Base-by-base conservation (phyloP, 225 moss, liverwort and hornwort species). In the Marchantia polymorpha region DNA sequence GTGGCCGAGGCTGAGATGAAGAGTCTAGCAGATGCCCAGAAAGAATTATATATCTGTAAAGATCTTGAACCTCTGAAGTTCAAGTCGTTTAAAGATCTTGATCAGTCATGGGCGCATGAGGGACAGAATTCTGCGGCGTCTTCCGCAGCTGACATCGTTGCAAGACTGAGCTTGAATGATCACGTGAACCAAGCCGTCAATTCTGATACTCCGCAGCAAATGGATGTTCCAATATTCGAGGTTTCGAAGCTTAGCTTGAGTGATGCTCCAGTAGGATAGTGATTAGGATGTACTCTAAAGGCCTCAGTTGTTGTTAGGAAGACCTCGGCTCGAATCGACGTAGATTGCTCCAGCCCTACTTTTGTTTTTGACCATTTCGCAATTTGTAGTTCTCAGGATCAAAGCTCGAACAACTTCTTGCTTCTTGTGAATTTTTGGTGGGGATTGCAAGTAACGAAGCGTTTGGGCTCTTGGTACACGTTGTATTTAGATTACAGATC, bases 161-260 rank as follows among this genome's bases (percentile, higher is more conserved):
- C 76, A 61, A 63, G 76, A 23, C 76, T 76, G 15, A 76, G 76
- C 51, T 48, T 76, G 76, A 63, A 30, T 48, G 76, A 76, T 12
- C 8, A 50, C 15, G 61, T 76, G 19, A 76, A 46, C 53, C 52
- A 52, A 53, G 17, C 23, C 54, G 52, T 52, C 7, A 6, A n/a
- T 13, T 48, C 17, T 1, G 73, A 75, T 39, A 63, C 39, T 39
- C 16, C 3, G 60, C 60, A 64, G 76, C 74, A 54, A 47, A 25
- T 64, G 64, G 77, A 77, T 48, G 10, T 60, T 50, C 77, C 64
- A 7, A 27, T 51, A 12, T 77, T 77, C 19, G 77, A 77, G 50
- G 64, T 77, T 47, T 64, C 77, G 10, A 77, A 77, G 27, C 77
- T 77, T 7, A 64, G 63, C 23, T n/a, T 77, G 66, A 77, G 55